Base-by-base conservation (phyloP, 2,329 filamentous ascomycete genomes). In the Cytospora mali region DNA sequence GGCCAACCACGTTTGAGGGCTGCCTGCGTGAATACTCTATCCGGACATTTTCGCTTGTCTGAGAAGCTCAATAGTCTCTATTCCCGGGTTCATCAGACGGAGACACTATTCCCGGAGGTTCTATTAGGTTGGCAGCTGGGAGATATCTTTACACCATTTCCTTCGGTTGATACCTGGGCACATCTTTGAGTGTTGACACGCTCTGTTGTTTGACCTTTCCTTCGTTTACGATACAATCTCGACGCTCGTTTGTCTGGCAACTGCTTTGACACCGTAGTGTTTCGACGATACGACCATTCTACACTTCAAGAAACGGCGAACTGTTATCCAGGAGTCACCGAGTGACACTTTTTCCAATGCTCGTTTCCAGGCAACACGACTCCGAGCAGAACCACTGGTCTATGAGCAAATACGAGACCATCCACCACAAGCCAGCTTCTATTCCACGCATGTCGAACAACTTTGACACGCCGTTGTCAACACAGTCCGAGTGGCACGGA, bases 391-490 rank as follows among this genome's bases (percentile, higher is more conserved):
- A 75, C 75, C 79, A 78, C 75, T 85, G 83, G 83, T 79, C 80
- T 67, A 78, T 78, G 68, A 79, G 75, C 78, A 84, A 83, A 75
- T 79, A 81, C 71, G 79, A 81, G 71, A 75, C 77, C 68, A 71
- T 75, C 62, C 75, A 79, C 67, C 75, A 76, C 69, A 80, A 80
- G 68, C 70, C 77, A 61, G 73, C 78, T 65, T 76, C 77, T 69
- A 74, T 68, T 69, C 74, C 80, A 79, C 83, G 82, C 75, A 86
- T 86, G 83, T 84, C 83, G 77, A 83, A 80, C 75, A 73, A 76
- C 70, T 84, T 81, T 75, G 79, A 82, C 71, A 70, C 78, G 65
- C 78, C 80, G 68, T 73, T 82, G 73, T 79, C 81, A 70, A 79
- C 81, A 71, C 81, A 83, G 76, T 77, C 81, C 69, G 81, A 83